Evolutionary conservation across 257 asterid species (phyloP).

Genomic region (Nyctanthes arbortristis): DNA sequence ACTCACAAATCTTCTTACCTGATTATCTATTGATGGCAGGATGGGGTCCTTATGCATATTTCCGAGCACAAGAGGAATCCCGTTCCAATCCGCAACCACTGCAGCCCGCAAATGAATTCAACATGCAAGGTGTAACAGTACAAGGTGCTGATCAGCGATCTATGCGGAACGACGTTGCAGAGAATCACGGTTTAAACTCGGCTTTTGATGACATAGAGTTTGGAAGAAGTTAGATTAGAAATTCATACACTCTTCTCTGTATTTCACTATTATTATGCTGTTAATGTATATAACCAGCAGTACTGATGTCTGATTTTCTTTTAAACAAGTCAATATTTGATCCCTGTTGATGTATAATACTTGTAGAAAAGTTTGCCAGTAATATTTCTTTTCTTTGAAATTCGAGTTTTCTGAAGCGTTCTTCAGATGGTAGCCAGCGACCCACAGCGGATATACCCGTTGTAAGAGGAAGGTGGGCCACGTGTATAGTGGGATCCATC

Average conservation of each 20-base stretch:
- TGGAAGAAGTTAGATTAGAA: slow-evolving; percentile 27
- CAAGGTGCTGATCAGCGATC: slow-evolving; percentile 33
- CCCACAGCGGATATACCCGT: too few species aligned
- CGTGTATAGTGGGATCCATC: too few species aligned
- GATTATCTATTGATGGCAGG: slow-evolving; percentile 27
- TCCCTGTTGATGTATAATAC: too few species aligned
- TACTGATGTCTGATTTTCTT: too few species aligned
- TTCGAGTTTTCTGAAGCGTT: too few species aligned
- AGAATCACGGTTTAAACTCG: slow-evolving; percentile 17
- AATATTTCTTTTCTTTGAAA: too few species aligned
- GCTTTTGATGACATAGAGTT: slow-evolving; percentile 37
- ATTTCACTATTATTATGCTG: too few species aligned
- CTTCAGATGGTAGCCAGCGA: too few species aligned
- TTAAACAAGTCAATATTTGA: too few species aligned
- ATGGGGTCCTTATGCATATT: slow-evolving; percentile 52
- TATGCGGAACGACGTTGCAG: slow-evolving; percentile 19
- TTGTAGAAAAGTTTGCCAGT: too few species aligned
- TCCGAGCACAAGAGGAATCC: slow-evolving; percentile 42
- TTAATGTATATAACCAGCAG: too few species aligned
- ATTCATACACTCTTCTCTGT: neutral
- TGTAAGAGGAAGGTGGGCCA: too few species aligned
- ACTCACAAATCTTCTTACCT: slow-evolving; percentile 1
- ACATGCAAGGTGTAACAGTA: slow-evolving; percentile 28
- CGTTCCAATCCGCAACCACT: slow-evolving; percentile 16
- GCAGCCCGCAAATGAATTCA: slow-evolving; percentile 17